A percentile compares a stretch with the other conserved stretches of the same genome.
Conservation (phyloP, 2,329 filamentous ascomycete species). For the Blumeriella jaapii region DNA sequence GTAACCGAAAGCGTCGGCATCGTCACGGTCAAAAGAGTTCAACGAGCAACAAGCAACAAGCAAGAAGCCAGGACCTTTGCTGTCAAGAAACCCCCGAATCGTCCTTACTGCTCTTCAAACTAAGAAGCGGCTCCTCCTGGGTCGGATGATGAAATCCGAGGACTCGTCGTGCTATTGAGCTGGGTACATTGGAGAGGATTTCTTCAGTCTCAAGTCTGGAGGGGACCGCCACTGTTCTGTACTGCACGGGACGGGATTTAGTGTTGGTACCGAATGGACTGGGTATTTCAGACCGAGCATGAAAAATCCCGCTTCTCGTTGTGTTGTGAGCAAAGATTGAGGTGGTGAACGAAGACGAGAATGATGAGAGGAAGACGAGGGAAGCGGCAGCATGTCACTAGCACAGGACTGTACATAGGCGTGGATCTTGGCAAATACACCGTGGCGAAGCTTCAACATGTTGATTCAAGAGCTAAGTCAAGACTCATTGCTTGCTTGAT, state of each 20-base stretch:
- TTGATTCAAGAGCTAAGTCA: too few species aligned
- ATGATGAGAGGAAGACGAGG: too few species aligned
- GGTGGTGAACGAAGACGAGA: too few species aligned
- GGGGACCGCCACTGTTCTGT: slow-evolving; percentile 13
- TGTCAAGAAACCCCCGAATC: slow-evolving; percentile 30
- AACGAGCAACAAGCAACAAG: neutral
- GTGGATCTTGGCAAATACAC: too few species aligned
- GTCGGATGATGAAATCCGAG: slow-evolving; percentile 9
- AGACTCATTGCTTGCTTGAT: too few species aligned
- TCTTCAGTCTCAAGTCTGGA: neutral
- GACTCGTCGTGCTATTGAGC: slow-evolving; percentile 32
- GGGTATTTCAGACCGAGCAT: too few species aligned
- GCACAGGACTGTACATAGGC: too few species aligned
- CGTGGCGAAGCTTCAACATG: too few species aligned
- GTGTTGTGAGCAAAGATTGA: too few species aligned
- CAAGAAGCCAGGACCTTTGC: neutral
- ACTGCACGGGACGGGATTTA: neutral
- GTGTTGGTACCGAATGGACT: neutral
- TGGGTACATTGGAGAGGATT: slow-evolving; percentile 26
- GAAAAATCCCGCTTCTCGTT: too few species aligned
- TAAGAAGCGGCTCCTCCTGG: slow-evolving; percentile 24
- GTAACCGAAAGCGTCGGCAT: slow-evolving; percentile 39
- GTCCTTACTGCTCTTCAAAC: slow-evolving; percentile 29
- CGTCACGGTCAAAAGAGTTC: neutral
- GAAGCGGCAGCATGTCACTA: too few species aligned